Base-by-base conservation (phyloP, 2,329 filamentous ascomycete genomes). In the Venturia oleaginea region DNA sequence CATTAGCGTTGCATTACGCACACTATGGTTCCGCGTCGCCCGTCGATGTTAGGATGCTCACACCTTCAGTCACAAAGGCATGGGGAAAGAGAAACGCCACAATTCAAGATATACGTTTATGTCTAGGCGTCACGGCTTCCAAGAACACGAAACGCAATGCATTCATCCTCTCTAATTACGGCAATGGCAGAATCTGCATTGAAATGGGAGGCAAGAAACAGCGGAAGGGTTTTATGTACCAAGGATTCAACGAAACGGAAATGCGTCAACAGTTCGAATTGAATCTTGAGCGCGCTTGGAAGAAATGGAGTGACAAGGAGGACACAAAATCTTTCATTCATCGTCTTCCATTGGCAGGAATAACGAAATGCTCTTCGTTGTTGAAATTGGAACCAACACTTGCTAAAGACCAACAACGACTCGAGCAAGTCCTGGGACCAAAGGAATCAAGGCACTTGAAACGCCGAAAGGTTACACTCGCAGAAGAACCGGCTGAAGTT, bases 381-480 rank as follows among this genome's bases (percentile, higher is more conserved):
- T 71, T 75, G 38, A 72, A 72, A 22, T 64, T 72, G 4, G 73
- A 75, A 62, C 70, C 74, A 57, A 74, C 76, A 6, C 54, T 59
- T 15, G 63, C 54, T 30, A 61, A 64, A 48, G 88, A 88, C 37
- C 86, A 90, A 68, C 83, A 83, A 66, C 83, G 86, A 8, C 79
- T 92, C n/a, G 80, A 85, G 65, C 85, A 88, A 61, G 79, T 92
- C 68, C 46, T 65, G 90, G 87, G 73, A 80, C 81, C 60, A 84
- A 80, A 66, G 80, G 88, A n/a, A 69, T 72, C 46, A 27, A 19
- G 40, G 17, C 63, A 55, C 22, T 22, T 24, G 27, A 54, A 54
- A 17, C 42, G 46, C 8, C 38, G 61, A 17, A 54, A 62, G 17
- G 40, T 38, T 13, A 51, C 46, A 27, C 34, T 34, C 7, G 51